Evolutionary conservation across 2,329 filamentous ascomycete genomes (phyloP), one percentile per base, ranked within the genome.

Genomic region (Aspergillus sp.): DNA sequence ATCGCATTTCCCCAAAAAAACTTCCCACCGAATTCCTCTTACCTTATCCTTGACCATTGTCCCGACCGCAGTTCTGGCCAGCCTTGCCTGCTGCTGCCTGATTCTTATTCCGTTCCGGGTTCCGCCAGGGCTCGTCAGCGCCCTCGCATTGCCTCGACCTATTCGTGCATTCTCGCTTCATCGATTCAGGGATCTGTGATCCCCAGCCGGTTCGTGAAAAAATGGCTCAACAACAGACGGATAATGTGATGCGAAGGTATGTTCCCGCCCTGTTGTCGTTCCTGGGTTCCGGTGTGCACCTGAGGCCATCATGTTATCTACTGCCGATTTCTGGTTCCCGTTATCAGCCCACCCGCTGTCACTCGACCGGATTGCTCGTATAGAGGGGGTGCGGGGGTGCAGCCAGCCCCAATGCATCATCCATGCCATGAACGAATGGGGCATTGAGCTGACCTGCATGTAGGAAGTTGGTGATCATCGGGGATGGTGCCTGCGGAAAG

Each of bases 401-500:
- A 10, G 38, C 30, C 32, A 45, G 17, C 19, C 17, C 17, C 17
- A 23, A 21, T 17, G 17, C 41, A 17, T 13, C 32, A 36, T 36
- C 32, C 32, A 36, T 36, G 32, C 32, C 12, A 13, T 17, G 25
- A 30, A 30, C 47, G 47, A 50, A 50, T 30, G 23, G 25, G 45
- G 47, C 58, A 53, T 67, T 71, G 60, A 74, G 64, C 51, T 28
- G 23, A 50, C 47, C 15, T 50, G n/a, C 47, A 50, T 50, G 47
- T 74, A 97, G 93, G 83, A 97, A 97, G 82, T 84, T 97, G 74
- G 93, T 97, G 72, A 97, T 97, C 70, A 97, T 97, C 72, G 93
- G 93, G 63, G 93, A 97, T 74, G 95, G 95, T 82, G 95, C 95
- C 69, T 99, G 95, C 80, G 95, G 95, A 72, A 99, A 99, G 84